Evolutionary conservation across 1,284 basidiomycete species (phyloP).

Genomic region (Anthracocystis walkeri): DNA sequence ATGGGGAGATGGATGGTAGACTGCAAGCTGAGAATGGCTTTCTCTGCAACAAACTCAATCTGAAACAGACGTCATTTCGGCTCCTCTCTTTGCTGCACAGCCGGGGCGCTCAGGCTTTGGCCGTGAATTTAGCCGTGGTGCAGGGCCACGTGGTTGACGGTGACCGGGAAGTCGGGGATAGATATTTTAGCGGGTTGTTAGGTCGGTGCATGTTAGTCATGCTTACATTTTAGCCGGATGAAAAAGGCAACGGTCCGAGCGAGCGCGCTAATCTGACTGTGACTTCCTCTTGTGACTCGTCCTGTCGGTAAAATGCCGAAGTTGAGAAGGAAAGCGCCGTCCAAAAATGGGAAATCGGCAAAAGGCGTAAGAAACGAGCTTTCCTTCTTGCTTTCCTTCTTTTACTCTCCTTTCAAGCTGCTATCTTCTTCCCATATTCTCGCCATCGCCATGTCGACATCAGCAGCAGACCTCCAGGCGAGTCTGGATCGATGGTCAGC

Average conservation of each 20-base stretch:
- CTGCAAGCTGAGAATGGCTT: neutral
- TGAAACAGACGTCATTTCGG: conserved; percentile 1
- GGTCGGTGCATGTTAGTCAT: neutral
- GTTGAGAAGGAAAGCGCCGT: neutral
- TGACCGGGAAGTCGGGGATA: neutral
- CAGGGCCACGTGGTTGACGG: neutral
- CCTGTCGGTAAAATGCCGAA: conserved; percentile 12
- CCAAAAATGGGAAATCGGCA: neutral
- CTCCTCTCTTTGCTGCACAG: neutral
- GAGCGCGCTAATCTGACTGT: neutral
- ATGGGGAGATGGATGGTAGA: neutral
- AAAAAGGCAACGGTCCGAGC: conserved; percentile 7
- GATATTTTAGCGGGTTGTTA: neutral
- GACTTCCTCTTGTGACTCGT: conserved; percentile 2
- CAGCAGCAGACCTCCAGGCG: conserved; percentile 27
- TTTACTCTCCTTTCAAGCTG: neutral
- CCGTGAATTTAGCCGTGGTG: neutral
- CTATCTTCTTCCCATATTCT: neutral
- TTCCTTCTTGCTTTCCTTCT: neutral
- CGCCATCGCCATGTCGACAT: conserved; percentile 22
- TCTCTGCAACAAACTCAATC: neutral
- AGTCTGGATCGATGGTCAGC: conserved; percentile 61
- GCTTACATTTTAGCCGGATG: neutral
- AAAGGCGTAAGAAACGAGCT: neutral
- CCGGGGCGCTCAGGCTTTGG: neutral